Conservation (phyloP, 1,284 basidiomycete species). For the Filobasidium uniguttulatum region DNA sequence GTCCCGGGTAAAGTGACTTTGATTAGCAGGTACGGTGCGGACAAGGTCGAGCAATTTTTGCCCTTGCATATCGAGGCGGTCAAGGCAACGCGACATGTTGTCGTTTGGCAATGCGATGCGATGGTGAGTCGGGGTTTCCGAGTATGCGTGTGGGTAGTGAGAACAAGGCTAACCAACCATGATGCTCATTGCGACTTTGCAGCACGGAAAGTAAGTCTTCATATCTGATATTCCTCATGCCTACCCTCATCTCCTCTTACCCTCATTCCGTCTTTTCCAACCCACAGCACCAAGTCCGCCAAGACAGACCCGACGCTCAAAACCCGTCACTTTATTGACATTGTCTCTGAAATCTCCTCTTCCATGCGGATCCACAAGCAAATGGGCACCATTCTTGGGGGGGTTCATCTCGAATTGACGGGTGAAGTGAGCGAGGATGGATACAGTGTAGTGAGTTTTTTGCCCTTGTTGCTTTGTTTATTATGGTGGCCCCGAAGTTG, state of each 20-base stretch:
- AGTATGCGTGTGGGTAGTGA: not conserved
- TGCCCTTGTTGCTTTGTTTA: not conserved
- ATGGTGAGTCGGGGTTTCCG: constrained; percentile 46
- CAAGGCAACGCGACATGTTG: constrained; percentile 62
- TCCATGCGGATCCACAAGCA: constrained; percentile 67
- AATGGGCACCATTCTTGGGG: constrained; percentile 62
- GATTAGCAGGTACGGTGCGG: constrained; percentile 85
- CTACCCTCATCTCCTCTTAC: not conserved
- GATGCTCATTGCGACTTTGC: too few relatives aligned
- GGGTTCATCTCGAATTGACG: constrained; percentile 93
- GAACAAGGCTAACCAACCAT: too few relatives aligned
- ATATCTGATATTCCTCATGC: not conserved
- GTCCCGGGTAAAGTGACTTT: constrained; percentile 74
- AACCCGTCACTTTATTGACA: constrained; percentile 80
- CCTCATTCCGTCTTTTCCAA: constrained; percentile 4
- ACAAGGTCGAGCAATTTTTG: constrained; percentile 64
- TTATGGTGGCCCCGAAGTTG: too few relatives aligned
- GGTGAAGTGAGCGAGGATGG: constrained; percentile 88
- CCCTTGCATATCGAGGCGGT: constrained; percentile 75
- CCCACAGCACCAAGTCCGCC: constrained; percentile 61
- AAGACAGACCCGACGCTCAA: constrained; percentile 50
- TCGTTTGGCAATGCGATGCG: constrained; percentile 90
- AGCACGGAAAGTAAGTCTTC: constrained; percentile 63
- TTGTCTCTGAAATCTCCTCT: constrained; percentile 73
- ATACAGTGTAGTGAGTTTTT: constrained; percentile 53